A percentile compares a stretch with the other conserved stretches of the same genome.
Evolutionary conservation across 1,284 basidiomycete species (phyloP).

Genomic region (Malassezia restricta): DNA sequence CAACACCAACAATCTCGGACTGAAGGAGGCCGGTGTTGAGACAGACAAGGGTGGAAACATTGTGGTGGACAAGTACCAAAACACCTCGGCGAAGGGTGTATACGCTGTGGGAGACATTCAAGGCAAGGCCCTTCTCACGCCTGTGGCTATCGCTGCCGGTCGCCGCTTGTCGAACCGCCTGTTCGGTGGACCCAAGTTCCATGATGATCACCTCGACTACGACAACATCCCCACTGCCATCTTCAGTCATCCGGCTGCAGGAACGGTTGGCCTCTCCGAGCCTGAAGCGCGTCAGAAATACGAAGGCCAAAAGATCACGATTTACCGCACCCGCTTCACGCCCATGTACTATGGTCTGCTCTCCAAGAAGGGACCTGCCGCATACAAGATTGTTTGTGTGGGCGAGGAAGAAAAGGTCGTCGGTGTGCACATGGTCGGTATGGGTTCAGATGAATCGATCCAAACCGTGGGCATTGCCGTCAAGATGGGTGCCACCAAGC

Average conservation of each 20-base stretch:
- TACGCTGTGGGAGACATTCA: conserved; percentile 81
- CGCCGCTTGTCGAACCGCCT: conserved; percentile 75
- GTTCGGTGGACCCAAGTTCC: conserved; percentile 72
- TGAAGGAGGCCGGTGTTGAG: conserved; percentile 67
- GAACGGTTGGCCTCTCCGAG: conserved; percentile 55
- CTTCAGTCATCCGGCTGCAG: conserved; percentile 31
- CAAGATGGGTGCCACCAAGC: conserved; percentile 63
- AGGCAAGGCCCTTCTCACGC: conserved; percentile 82
- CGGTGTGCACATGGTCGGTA: conserved; percentile 81
- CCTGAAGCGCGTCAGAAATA: conserved; percentile 74
- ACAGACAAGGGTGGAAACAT: conserved; percentile 67
- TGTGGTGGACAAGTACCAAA: conserved; percentile 77
- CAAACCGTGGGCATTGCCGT: conserved; percentile 90
- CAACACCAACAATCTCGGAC: conserved; percentile 64
- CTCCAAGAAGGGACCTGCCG: conserved; percentile 54
- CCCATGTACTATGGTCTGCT: conserved; percentile 45
- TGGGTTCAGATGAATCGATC: conserved; percentile 69
- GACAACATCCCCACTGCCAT: conserved; percentile 62
- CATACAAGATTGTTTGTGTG: conserved; percentile 77
- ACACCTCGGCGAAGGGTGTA: conserved; percentile 58
- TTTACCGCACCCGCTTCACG: conserved; percentile 58
- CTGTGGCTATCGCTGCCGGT: conserved; percentile 96
- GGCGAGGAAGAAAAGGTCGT: conserved; percentile 86
- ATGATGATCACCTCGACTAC: conserved; percentile 76
- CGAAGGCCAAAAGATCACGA: conserved; percentile 71